These are phyloP conservation scores for Fusarium armeniacum DNA, from an alignment of 2,329 filamentous ascomycete genomes.

Conservation along the genomic window DNA sequence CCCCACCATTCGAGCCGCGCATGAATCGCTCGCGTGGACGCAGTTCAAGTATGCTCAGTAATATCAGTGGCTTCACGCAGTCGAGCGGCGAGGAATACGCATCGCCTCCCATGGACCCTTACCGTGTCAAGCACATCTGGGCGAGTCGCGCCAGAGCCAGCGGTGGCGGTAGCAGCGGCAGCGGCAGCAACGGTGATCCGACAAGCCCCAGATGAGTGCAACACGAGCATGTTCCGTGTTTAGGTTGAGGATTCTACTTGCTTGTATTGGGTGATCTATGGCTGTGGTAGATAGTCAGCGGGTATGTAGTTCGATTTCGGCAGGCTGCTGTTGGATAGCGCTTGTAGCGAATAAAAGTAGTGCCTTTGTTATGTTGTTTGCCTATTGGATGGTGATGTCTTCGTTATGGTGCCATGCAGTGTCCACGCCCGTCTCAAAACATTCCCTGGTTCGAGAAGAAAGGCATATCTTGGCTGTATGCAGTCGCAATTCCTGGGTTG, in stretches of 20 bases:
- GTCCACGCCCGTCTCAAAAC: too few species aligned
- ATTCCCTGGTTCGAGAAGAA: not conserved
- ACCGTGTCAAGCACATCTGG: constrained; percentile 45
- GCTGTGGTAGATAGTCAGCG: constrained; percentile 20
- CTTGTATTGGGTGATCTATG: constrained; percentile 4
- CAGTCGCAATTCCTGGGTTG: not conserved
- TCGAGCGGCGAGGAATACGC: constrained; percentile 66
- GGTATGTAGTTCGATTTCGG: constrained; percentile 33
- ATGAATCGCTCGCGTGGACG: constrained; percentile 65
- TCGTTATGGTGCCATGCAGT: not conserved
- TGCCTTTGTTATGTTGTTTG: constrained; percentile 45
- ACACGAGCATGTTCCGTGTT: not conserved
- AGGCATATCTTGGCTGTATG: too few species aligned
- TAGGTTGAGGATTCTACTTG: constrained; percentile 4
- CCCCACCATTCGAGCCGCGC: constrained; percentile 54
- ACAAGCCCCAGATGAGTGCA: constrained; percentile 59
- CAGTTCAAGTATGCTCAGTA: constrained; percentile 76
- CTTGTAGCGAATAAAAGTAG: constrained; percentile 50
- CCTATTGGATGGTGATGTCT: not conserved
- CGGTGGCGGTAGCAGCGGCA: constrained; percentile 63
- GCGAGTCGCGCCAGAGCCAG: constrained; percentile 46
- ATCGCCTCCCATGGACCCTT: constrained; percentile 46
- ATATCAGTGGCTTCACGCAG: constrained; percentile 76
- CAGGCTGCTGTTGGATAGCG: constrained; percentile 48
- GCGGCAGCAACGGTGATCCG: constrained; percentile 65